Evolutionary conservation across 208 protist species (phyloP).

Genomic region (Trypanosoma vivax): DNA sequence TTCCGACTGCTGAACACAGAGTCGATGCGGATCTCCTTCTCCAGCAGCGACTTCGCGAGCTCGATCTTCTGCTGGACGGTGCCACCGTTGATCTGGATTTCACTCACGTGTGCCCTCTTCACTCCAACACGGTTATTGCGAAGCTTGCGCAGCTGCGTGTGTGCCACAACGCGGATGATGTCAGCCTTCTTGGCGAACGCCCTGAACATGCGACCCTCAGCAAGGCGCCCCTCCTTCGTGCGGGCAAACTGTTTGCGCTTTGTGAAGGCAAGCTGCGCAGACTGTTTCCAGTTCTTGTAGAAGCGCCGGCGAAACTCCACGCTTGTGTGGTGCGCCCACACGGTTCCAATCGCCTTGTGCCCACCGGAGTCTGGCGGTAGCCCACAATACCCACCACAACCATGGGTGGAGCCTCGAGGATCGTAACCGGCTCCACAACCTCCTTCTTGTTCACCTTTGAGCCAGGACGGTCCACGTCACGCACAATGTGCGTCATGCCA

Average conservation of each 20-base stretch:
- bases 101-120: constrained; percentile 99
- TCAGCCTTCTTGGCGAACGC: constrained; percentile 95
- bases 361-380: constrained; percentile 96
- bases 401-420: constrained; percentile 98
- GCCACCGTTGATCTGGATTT: constrained; percentile 99
- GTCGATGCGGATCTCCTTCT: constrained; percentile 95
- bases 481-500: constrained; percentile 99
- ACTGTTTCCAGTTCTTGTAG: constrained; percentile 99
- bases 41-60: constrained; percentile 92
- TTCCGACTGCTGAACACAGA: constrained; percentile 94
- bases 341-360: constrained; percentile 96
- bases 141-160: constrained; percentile 97
- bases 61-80: constrained; percentile 94
- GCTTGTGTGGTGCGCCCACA: constrained; percentile 97
- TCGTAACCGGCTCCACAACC: constrained; percentile 97
- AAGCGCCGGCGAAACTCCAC: constrained; percentile 94
- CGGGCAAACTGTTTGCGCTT: constrained; percentile 80
- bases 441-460: constrained; percentile 98
- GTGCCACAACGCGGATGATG: constrained; percentile 97
- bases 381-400: constrained; percentile 97
- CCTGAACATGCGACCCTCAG: constrained; percentile 81
- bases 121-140: constrained; percentile 96
- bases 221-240: constrained; percentile 83
- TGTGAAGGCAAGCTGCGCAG: constrained; percentile 97
- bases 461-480: constrained; percentile 94